Conservation (phyloP, 352 stramenopile species). For the Peronosclerospora sorghi region DNA sequence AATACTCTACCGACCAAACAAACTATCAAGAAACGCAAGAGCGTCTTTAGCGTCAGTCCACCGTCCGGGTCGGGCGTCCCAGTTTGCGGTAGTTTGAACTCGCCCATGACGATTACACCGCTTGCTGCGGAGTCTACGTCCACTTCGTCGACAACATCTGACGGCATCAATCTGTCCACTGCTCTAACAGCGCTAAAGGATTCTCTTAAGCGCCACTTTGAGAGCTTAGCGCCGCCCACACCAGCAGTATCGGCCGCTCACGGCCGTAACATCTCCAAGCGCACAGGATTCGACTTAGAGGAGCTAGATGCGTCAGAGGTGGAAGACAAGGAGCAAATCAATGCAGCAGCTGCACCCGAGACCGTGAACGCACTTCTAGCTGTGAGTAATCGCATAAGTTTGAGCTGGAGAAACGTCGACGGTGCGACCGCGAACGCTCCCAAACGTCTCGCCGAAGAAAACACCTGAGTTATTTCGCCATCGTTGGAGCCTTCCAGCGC, state of each 20-base stretch:
- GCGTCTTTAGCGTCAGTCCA: slow-evolving; percentile 16
- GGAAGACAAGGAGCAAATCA: slow-evolving; percentile 15
- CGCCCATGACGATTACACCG: slow-evolving; percentile 2
- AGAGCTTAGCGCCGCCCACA: slow-evolving; percentile 60
- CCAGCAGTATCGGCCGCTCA: slow-evolving; percentile 55
- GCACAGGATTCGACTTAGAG: slow-evolving; percentile 45
- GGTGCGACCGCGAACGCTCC: slow-evolving; percentile 34
- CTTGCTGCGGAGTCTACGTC: slow-evolving; percentile 4
- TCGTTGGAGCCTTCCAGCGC: slow-evolving; percentile 69
- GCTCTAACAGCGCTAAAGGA: slow-evolving; percentile 62
- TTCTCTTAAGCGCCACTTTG: slow-evolving; percentile 59
- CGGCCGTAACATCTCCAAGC: slow-evolving; percentile 32
- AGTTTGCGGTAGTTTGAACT: slow-evolving; percentile 7
- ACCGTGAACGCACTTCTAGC: slow-evolving; percentile 44
- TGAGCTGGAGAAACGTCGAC: slow-evolving; percentile 53
- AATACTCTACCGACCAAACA: slow-evolving; percentile 44
- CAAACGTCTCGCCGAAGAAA: slow-evolving; percentile 43
- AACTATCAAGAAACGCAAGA: slow-evolving; percentile 65
- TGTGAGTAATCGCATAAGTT: slow-evolving; percentile 65
- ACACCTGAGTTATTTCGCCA: slow-evolving; percentile 74
- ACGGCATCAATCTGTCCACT: slow-evolving; percentile 39
- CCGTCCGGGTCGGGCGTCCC: slow-evolving; percentile 19
- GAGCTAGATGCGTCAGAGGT: slow-evolving; percentile 10
- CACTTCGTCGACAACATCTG: slow-evolving; percentile 9
- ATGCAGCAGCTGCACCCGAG: slow-evolving; percentile 18